Base-by-base conservation (phyloP, 2,329 filamentous ascomycete species). In the Akanthomyces dipterigenus region DNA sequence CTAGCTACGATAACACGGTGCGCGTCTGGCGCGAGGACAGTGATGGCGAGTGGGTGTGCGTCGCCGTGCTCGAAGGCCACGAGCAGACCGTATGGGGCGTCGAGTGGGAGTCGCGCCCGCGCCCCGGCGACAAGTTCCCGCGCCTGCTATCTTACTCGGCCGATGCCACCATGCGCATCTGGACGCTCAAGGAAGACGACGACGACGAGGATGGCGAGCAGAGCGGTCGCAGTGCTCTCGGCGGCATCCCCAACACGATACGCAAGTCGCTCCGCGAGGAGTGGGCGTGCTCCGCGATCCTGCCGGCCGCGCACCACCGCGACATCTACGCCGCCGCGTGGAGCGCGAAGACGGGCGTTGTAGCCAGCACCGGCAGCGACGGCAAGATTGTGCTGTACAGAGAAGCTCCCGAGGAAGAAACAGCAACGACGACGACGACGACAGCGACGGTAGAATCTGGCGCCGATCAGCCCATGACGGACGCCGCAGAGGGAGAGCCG, bases 1-100 rank as follows among this genome's bases (percentile, higher is more conserved):
- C 85, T n/a, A 96, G 91, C 72, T 99, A 99, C 73, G 95, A 99
- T 70, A 89, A 98, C 71, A 95, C 89, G 5, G 88, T 96, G 36
- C 79, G 93, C 62, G 76, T 98, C 62, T 98, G 93, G 87, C 84
- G 89, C 51, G 93, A 96, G 77, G 93, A 97, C 73, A 82, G 85
- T 40, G 93, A 97, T 70, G 82, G 82, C 38, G 93, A 98, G 72
- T 99, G 95, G 95, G 89, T 89, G 12, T 96, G 93, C 70, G 89
- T 96, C 31, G 84, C 89, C 11, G 84, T 92, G 50, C 78, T 98
- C 28, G 85, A 88, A 67, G 92, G 90, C 1, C 93, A 98, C 71
- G 78, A 77, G 31, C 90, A 88, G 2, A 99, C 95, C 2, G 93
- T 98, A 12, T 99, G 95, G 95, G 89, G 86, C 66, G 72, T 97